Percentiles rank a stretch among this genome's conserved stretches.
phyloP scores from a whole-genome alignment of 2,329 filamentous ascomycete species.

The Fusarium pseudoanthophilum region DNA sequence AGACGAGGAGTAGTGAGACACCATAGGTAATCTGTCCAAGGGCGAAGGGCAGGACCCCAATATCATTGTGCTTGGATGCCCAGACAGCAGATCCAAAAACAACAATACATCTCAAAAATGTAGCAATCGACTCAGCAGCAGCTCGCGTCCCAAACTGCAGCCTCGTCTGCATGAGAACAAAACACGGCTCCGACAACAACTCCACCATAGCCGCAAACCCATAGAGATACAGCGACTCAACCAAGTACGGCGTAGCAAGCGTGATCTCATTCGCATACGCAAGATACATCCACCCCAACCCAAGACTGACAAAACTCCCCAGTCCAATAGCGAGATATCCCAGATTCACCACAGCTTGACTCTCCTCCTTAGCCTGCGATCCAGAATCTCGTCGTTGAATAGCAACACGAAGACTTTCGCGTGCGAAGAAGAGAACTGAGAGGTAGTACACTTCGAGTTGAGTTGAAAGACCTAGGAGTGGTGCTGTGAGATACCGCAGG shows the following conservation, averaged over 20 bases:
- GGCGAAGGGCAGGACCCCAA: constrained; percentile 89
- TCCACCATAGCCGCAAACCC: constrained; percentile 73
- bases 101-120: constrained; percentile 77
- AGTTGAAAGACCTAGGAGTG: constrained; percentile 83
- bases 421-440: constrained; percentile 91
- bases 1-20: constrained; percentile 73
- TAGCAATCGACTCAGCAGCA: constrained; percentile 83
- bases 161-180: constrained; percentile 85
- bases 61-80: constrained; percentile 63
- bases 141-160: constrained; percentile 85
- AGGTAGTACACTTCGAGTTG: constrained; percentile 95
- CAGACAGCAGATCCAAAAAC: constrained; percentile 78
- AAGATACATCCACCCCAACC: constrained; percentile 76
- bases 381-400: constrained; percentile 76
- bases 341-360: constrained; percentile 87
- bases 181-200: constrained; percentile 86
- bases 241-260: constrained; percentile 72
- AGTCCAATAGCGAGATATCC: constrained; percentile 81
- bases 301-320: constrained; percentile 71
- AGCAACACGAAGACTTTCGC: constrained; percentile 91
- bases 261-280: constrained; percentile 59
- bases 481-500: constrained; percentile 86
- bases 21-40: constrained; percentile 86
- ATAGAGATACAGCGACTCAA: constrained; percentile 63
- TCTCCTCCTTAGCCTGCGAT: constrained; percentile 46